Evolutionary conservation across 1,139 yeast genomes (phyloP), one percentile per base, ranked within the genome.

Genomic region (Zygosaccharomyces sapae): DNA sequence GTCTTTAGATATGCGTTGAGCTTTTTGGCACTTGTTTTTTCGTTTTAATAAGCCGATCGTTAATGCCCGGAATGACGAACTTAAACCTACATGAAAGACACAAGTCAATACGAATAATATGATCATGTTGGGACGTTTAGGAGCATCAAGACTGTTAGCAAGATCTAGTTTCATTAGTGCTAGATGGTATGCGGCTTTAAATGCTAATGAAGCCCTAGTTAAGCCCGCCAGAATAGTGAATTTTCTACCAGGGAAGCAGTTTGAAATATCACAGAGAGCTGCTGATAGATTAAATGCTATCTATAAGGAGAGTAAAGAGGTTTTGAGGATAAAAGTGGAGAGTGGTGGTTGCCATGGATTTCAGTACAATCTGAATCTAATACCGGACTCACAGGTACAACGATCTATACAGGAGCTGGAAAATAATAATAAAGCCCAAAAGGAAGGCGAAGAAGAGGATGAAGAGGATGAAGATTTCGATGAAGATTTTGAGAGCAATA

Each of bases 331-430:
- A 5, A 70, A 76, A n/a, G 97, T 94, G 5, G 97, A 90, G 58
- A 86, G 95, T 60, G 99, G 98, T 4, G 99, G 99, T 2, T 94
- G 98, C 66, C 99, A 92, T 66, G 98, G 99, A 25, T 94, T 88
- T 68, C 98, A 92, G 66, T 92, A 92, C 62, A 79, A 84, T 54
- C 72, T 92, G 59, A 76, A 80, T 49, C 72, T 90, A 44, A 75
- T 83, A 4, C 75, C 76, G 46, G 66, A 75, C 37, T 62, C 68
- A 7, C 73, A 75, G 39, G 60, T 72, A 27, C 49, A 43, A 8
- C 38, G 43, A 13, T 40, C 48, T 7, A 22, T 37, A 29, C 18
- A n/a, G 10, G 43, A 33, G 20, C 38, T 38, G 13, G 48, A 41
- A 9, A 37, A 18, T 8, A 35, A 38, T 13, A n/a, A 24, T 3